These are phyloP conservation scores for Neurospora pannonica DNA, from an alignment of 495 filamentous ascomycete species.

Conservation along the genomic window DNA sequence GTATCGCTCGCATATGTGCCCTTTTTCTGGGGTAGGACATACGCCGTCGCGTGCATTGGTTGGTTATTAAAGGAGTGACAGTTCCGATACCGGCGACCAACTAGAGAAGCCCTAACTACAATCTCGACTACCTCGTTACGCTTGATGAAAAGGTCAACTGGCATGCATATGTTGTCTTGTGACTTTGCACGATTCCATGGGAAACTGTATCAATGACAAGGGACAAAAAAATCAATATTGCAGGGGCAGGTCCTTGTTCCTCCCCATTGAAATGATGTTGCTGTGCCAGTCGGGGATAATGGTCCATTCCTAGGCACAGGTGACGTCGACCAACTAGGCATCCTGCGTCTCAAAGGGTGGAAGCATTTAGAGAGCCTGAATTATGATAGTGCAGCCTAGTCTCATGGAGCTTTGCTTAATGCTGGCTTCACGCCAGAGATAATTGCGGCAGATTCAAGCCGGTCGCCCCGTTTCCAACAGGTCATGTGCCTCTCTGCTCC, in stretches of 20 bases:
- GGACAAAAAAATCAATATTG: neutral
- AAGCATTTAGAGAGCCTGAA: neutral
- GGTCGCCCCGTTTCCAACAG: slow-evolving; percentile 37
- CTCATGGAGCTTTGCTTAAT: neutral
- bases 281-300: neutral
- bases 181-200: neutral
- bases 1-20: neutral
- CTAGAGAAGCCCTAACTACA: neutral
- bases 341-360: neutral
- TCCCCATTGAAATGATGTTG: neutral
- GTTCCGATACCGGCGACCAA: neutral
- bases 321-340: neutral
- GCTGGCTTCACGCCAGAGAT: neutral
- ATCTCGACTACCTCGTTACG: neutral
- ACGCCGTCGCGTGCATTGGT: neutral
- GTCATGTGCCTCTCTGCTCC: slow-evolving; percentile 45
- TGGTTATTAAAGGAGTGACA: neutral
- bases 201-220: neutral
- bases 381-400: neutral
- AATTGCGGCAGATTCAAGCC: slow-evolving; percentile 4
- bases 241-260: neutral
- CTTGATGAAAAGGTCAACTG: neutral
- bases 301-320: neutral
- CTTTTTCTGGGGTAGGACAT: neutral
- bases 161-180: neutral